A percentile compares a stretch with the other conserved stretches of the same genome.
Conservation (phyloP, 306 rosid genomes). For the Lotus japonicus region DNA sequence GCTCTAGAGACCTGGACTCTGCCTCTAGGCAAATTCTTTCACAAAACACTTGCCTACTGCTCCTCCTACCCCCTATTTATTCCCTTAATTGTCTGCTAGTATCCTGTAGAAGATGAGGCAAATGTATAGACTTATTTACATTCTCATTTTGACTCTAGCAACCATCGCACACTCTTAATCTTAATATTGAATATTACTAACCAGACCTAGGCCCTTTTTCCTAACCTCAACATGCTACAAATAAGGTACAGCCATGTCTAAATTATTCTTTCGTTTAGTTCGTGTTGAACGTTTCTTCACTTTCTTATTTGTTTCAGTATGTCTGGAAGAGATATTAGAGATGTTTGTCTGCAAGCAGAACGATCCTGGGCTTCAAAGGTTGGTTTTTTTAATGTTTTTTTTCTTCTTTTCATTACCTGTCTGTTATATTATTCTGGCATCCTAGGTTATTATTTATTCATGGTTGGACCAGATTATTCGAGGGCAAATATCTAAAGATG, state of each 20-base stretch:
- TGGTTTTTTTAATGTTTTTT: too few species aligned
- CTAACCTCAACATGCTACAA: background rate
- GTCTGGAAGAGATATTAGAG: slow-evolving; percentile 96
- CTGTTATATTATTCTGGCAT: background rate
- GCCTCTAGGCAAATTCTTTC: too few species aligned
- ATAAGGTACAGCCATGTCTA: background rate
- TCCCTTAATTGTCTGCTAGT: too few species aligned
- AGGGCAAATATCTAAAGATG: slow-evolving; percentile 27
- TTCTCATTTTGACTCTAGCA: slow-evolving; percentile 14
- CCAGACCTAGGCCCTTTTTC: background rate
- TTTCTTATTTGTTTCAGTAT: slow-evolving; percentile 43
- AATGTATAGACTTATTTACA: background rate
- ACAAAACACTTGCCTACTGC: too few species aligned
- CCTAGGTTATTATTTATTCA: background rate
- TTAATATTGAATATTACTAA: slow-evolving; percentile 4
- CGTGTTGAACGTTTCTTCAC: background rate
- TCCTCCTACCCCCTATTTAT: too few species aligned
- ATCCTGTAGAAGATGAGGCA: background rate
- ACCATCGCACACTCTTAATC: slow-evolving; percentile 12
- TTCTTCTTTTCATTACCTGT: background rate
- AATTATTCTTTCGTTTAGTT: background rate
- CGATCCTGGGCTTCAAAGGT: slow-evolving; percentile 94
- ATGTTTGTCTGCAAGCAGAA: slow-evolving; percentile 89
- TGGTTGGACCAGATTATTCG: slow-evolving; percentile 50
- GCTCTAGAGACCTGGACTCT: too few species aligned